A percentile compares a stretch with the other conserved stretches of the same genome.
These are phyloP conservation scores for Hypomyces perniciosus DNA, from an alignment of 2,329 filamentous ascomycete genomes.

Conservation along the genomic window DNA sequence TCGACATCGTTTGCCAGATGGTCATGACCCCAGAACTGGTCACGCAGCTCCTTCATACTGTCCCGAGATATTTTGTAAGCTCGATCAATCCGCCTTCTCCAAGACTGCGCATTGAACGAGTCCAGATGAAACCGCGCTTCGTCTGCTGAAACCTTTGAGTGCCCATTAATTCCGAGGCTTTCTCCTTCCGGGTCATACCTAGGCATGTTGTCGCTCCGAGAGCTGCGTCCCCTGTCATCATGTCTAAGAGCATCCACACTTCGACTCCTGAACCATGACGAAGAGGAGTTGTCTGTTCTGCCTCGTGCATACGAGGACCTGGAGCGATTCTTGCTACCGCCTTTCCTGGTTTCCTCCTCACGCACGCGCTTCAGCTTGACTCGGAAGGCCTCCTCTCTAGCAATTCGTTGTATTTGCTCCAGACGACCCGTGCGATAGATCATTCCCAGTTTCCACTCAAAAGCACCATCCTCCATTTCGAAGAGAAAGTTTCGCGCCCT, in stretches of 20 bases:
- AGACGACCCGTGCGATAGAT: slow-evolving; percentile 86
- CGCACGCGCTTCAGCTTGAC: slow-evolving; percentile 81
- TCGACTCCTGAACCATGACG: slow-evolving; percentile 44
- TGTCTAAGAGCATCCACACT: slow-evolving; percentile 44
- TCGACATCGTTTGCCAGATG: slow-evolving; percentile 75
- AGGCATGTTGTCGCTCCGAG: slow-evolving; percentile 40
- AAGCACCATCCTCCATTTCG: slow-evolving; percentile 90
- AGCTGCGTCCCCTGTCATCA: slow-evolving; percentile 24
- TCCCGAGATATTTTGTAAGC: slow-evolving; percentile 63
- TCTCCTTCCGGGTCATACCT: slow-evolving; percentile 77
- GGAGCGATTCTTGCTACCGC: slow-evolving; percentile 47
- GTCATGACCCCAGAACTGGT: slow-evolving; percentile 75
- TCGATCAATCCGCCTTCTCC: slow-evolving; percentile 84
- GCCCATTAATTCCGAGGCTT: slow-evolving; percentile 58
- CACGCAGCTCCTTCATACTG: slow-evolving; percentile 72
- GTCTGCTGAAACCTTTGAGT: slow-evolving; percentile 64
- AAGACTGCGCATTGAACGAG: slow-evolving; percentile 78
- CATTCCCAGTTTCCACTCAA: slow-evolving; percentile 93
- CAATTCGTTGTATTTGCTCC: slow-evolving; percentile 84
- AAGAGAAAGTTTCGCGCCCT: slow-evolving; percentile 78
- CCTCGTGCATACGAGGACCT: slow-evolving; percentile 44
- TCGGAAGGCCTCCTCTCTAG: slow-evolving; percentile 82
- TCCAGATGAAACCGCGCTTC: slow-evolving; percentile 73
- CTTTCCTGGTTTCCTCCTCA: slow-evolving; percentile 58
- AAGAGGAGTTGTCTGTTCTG: slow-evolving; percentile 23